Evolutionary conservation across 768 basidiomycete species (phyloP).

Genomic region (Crepidotus variabilis): DNA sequence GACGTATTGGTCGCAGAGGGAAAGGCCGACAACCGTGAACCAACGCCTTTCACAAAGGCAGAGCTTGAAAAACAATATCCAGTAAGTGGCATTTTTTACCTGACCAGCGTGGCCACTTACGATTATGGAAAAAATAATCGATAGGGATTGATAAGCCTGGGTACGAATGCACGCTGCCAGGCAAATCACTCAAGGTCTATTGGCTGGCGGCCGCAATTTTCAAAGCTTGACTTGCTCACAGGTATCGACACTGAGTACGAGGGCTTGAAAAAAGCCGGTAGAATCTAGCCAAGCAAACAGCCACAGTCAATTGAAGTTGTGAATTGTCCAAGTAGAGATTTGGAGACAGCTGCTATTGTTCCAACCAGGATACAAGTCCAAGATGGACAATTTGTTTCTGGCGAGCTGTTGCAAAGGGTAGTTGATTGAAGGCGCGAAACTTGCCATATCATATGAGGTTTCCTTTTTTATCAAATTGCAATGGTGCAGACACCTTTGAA

Average conservation of each 20-base stretch:
- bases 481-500: no score
- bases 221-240: constrained; percentile 35
- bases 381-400: no score
- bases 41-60: constrained; percentile 43
- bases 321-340: no score
- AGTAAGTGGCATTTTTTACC: neutral
- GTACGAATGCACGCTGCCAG: constrained; percentile 36
- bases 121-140: neutral
- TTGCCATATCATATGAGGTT: no score
- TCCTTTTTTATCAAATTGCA: no score
- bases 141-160: constrained; percentile 29
- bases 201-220: constrained; percentile 43
- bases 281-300: no score
- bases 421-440: no score
- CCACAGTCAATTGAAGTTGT: no score
- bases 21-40: constrained; percentile 31
- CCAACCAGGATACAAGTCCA: no score
- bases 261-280: neutral
- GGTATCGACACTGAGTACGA: constrained; percentile 33
- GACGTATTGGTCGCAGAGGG: constrained; percentile 34
- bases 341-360: no score
- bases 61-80: constrained; percentile 40
- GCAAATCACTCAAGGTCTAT: constrained; percentile 31
- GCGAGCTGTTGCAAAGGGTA: no score
- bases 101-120: neutral